Conservation (phyloP, 2,329 filamentous ascomycete species). For the Stachybotrys elegans region DNA sequence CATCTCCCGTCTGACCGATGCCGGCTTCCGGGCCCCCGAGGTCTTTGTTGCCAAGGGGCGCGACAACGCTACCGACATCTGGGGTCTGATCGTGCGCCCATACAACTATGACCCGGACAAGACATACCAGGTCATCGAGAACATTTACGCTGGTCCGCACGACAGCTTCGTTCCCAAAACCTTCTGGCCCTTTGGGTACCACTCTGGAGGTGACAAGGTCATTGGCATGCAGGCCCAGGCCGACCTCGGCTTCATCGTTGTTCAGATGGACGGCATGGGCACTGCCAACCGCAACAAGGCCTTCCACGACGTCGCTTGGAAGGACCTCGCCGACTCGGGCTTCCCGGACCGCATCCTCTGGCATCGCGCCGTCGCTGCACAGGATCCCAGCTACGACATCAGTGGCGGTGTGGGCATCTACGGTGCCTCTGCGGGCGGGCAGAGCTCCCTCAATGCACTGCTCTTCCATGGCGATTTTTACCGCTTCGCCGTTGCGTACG, state of each 20-base stretch:
- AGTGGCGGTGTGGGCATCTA: constrained; percentile 21
- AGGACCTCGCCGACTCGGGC: constrained; percentile 21
- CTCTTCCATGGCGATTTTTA: constrained; percentile 23
- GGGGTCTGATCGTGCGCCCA: constrained; percentile 21
- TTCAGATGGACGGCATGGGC: constrained; percentile 25
- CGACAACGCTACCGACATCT: constrained; percentile 18
- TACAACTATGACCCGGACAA: constrained; percentile 15
- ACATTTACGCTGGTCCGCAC: constrained; percentile 24
- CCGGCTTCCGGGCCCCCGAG: constrained; percentile 14
- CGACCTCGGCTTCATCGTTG: constrained; percentile 23
- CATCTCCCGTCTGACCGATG: constrained; percentile 5
- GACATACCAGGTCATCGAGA: constrained; percentile 21
- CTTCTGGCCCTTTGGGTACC: constrained; percentile 12
- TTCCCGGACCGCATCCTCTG: constrained; percentile 24
- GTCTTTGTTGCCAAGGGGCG: constrained; percentile 19
- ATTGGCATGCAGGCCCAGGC: constrained; percentile 13
- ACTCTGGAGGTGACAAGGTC: constrained; percentile 8
- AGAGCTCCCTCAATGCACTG: constrained; percentile 20
- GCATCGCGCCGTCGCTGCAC: constrained; percentile 19
- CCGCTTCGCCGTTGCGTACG: constrained; percentile 19
- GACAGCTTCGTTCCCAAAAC: constrained; percentile 18
- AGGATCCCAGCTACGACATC: constrained; percentile 20
- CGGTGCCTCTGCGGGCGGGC: constrained; percentile 24
- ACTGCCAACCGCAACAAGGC: constrained; percentile 22
- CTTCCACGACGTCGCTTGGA: constrained; percentile 24